A percentile compares a stretch with the other conserved stretches of the same genome.
phyloP scores from a whole-genome alignment of 2,329 filamentous ascomycete genomes.

The Trichoderma lentiforme region DNA sequence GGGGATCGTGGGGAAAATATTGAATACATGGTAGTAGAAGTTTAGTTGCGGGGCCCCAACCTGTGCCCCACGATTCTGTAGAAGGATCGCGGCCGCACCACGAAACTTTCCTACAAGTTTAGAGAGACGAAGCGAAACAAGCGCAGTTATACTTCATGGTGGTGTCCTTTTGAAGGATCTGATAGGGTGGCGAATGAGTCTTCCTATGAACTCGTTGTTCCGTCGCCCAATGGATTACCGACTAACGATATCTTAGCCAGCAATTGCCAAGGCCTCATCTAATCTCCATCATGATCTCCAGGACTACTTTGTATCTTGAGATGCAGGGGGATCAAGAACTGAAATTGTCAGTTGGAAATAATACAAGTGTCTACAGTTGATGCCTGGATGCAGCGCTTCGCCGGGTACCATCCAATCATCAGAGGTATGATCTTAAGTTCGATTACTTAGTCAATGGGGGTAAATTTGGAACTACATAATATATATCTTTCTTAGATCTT shows the following conservation, averaged over 20 bases:
- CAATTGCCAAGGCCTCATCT: background rate
- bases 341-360: too few species aligned
- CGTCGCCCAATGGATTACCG: background rate
- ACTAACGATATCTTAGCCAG: background rate
- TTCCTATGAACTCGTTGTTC: background rate
- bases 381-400: too few species aligned
- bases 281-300: background rate
- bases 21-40: background rate
- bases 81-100: background rate
- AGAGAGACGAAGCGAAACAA: background rate
- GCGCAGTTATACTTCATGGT: background rate
- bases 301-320: too few species aligned
- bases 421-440: too few species aligned
- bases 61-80: background rate
- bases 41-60: background rate
- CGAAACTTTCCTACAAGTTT: background rate
- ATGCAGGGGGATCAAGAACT: too few species aligned
- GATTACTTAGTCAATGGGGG: too few species aligned
- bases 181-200: background rate
- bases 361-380: too few species aligned
- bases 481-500: too few species aligned
- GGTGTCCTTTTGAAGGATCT: background rate
- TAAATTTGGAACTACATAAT: too few species aligned
- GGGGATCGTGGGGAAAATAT: background rate
- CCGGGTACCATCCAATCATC: too few species aligned